Base-by-base conservation (phyloP, 768 basidiomycete species). In the Tricholoma matsutake region DNA sequence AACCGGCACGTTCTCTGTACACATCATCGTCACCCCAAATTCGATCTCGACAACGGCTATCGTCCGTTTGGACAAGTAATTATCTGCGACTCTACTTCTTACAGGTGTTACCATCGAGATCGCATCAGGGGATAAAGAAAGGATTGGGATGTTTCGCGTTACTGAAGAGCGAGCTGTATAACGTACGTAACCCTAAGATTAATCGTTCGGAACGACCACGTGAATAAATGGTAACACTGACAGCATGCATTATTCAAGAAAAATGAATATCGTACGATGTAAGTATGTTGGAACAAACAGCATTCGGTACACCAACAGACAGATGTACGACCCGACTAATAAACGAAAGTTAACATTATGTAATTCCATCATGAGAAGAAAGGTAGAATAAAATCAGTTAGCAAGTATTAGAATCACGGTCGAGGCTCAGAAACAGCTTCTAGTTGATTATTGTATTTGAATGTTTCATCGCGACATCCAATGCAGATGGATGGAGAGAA, bases 361-460 rank as follows among this genome's bases (percentile, higher is more conserved):
- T 9, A 37, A 49, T 51, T 35, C 29, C 18, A 8, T 9, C 43
- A 56, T 37, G 29, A 4, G 29, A 43, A 25, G n/a, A 45, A 16
- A 1, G 58, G 3, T 6, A 54, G 45, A 37, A 51, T 37, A 39
- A 55, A 53, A 51, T 83, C 80, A 82, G 80, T 43, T 63, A 52
- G 59, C 41, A 62, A 69, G 56, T 65, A 61, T 63, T 74, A 61
- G 72, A 83, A 85, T 88, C 88, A 83, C 79, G 59, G 86, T 85
- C 81, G 69, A 79, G 79, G 84, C 86, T 91, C 85, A 88, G 84
- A 73, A 91, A 91, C 88, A 91, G 88, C 88, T 89, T 91, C 88
- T 91, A 91, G 88, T 90, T 88, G 87, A 88, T 87, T 77, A 70
- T 82, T 75, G 75, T 78, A 77, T 75, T 67, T 68, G 71, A 62